These are phyloP conservation scores for Trichosporon coremiiforme DNA, from an alignment of 1,284 basidiomycete genomes.

Conservation along the genomic window DNA sequence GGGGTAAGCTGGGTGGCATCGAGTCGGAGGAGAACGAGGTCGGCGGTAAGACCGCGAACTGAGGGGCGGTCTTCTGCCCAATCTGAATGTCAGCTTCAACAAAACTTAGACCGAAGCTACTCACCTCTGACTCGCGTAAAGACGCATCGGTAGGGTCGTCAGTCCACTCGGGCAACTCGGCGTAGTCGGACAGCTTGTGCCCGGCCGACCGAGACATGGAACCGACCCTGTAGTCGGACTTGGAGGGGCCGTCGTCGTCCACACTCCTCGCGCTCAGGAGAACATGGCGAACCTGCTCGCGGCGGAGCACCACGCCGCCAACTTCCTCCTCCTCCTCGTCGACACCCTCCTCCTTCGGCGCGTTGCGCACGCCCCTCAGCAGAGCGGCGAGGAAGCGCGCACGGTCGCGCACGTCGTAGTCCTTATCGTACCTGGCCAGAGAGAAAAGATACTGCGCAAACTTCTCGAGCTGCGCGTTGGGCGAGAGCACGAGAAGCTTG, in stretches of 20 bases:
- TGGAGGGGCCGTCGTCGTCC: conserved; percentile 32
- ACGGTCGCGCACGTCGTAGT: conserved; percentile 86
- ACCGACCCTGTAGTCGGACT: conserved; percentile 35
- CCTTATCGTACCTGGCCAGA: conserved; percentile 81
- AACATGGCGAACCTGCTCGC: conserved; percentile 76
- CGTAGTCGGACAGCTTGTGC: conserved; percentile 47
- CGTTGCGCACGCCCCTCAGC: conserved; percentile 60
- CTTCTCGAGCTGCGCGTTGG: conserved; percentile 59
- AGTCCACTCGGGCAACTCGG: conserved; percentile 55
- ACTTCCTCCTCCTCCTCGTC: conserved; percentile 58
- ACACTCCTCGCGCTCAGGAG: conserved; percentile 70
- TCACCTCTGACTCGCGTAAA: conserved; percentile 55
- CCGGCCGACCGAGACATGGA: conserved; percentile 47
- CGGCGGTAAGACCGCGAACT: background rate
- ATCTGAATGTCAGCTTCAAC: background rate
- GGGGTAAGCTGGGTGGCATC: background rate
- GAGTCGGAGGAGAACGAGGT: conserved; percentile 4
- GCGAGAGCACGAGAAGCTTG: conserved; percentile 74
- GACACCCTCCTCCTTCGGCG: conserved; percentile 17
- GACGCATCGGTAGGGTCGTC: conserved; percentile 58
- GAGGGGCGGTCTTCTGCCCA: background rate
- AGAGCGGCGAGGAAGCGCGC: conserved; percentile 76
- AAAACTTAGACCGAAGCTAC: background rate
- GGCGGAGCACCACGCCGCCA: conserved; percentile 72
- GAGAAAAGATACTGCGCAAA: conserved; percentile 73